phyloP scores from a whole-genome alignment of 2,329 filamentous ascomycete genomes.

The Microdochium bolleyi region DNA sequence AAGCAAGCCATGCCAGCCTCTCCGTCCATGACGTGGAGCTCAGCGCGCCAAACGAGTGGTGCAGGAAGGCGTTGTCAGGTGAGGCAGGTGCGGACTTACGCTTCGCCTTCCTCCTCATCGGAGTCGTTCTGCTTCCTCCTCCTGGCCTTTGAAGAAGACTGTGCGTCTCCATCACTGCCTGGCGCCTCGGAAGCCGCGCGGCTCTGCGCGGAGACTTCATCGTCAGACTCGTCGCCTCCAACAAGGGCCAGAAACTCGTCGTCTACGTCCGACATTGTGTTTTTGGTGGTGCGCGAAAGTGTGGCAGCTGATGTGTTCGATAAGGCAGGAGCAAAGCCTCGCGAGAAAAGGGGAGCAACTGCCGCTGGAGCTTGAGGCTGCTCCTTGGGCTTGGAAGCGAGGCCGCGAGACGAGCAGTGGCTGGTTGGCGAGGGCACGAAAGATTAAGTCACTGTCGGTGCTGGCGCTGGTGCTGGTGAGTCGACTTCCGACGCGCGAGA shows the following conservation, averaged over 20 bases:
- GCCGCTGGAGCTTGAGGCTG: no score
- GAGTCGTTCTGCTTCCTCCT: constrained; percentile 51
- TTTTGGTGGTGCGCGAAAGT: not conserved
- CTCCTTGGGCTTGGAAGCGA: no score
- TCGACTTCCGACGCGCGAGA: no score
- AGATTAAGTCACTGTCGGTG: no score
- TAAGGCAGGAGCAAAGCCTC: not conserved
- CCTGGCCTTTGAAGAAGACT: constrained; percentile 35
- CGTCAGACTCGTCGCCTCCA: constrained; percentile 61
- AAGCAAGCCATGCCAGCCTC: not conserved
- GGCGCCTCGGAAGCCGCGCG: constrained; percentile 41
- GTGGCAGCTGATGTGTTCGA: not conserved
- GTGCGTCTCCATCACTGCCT: constrained; percentile 25
- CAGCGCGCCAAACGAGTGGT: no score
- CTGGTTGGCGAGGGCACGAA: no score
- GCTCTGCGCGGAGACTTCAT: constrained; percentile 45
- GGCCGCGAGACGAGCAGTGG: no score
- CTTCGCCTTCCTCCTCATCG: constrained; percentile 73
- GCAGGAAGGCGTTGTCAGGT: no score
- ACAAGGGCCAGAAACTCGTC: constrained; percentile 91
- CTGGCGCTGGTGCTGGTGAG: no score
- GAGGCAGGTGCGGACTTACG: constrained; percentile 48
- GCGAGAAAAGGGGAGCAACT: no score
- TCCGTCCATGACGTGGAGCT: not conserved
- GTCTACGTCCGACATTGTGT: constrained; percentile 77